phyloP scores from a whole-genome alignment of 805 yeast genomes.

The Jamesozyma rosinii region DNA sequence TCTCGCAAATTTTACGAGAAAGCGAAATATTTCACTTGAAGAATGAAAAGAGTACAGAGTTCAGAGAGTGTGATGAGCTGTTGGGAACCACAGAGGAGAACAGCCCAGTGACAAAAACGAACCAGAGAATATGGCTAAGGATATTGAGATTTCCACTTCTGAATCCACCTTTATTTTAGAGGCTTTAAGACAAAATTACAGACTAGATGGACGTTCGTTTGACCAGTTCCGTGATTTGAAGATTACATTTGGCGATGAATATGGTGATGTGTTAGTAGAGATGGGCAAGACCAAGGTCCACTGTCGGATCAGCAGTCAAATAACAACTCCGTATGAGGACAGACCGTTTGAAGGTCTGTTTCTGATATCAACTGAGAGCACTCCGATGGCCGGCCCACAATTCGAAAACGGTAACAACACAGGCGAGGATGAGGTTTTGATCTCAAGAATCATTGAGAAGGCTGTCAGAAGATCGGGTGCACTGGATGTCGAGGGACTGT shows the following conservation, averaged over 20 bases:
- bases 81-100: too few relatives aligned
- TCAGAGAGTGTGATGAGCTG: too few relatives aligned
- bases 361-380: conserved; percentile 71
- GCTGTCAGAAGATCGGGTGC: conserved; percentile 87
- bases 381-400: conserved; percentile 81
- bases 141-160: conserved; percentile 50
- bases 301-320: conserved; percentile 56
- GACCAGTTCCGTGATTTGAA: conserved; percentile 56
- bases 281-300: conserved; percentile 58
- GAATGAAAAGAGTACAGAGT: too few relatives aligned
- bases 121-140: conserved; percentile 43
- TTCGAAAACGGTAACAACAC: conserved; percentile 64
- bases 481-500: conserved; percentile 78
- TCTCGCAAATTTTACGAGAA: too few relatives aligned
- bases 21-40: too few relatives aligned
- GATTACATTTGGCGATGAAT: conserved; percentile 58
- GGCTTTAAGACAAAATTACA: conserved; percentile 49
- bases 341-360: conserved; percentile 91
- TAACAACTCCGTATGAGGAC: conserved; percentile 75
- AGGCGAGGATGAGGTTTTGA: conserved; percentile 72
- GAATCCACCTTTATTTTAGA: conserved; percentile 56
- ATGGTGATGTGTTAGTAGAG: conserved; percentile 70
- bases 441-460: conserved; percentile 79
- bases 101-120: too few relatives aligned
- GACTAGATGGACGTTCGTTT: conserved; percentile 64